Conservation (phyloP, 73 alveolate genomes). For the Diophrys sp. region DNA sequence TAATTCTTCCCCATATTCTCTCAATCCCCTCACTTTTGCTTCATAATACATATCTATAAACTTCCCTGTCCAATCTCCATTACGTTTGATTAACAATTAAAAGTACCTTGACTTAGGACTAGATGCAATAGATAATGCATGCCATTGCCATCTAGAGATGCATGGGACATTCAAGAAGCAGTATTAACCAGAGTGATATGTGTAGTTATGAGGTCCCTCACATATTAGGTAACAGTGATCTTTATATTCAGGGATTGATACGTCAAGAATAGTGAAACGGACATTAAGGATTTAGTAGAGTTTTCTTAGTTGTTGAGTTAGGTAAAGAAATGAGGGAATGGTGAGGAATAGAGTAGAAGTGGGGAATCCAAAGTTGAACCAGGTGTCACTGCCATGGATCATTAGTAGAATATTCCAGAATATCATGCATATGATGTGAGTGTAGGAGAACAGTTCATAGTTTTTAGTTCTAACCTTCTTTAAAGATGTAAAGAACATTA, state of each 20-base stretch:
- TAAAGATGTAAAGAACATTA: constrained; percentile 19
- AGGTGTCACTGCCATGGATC: constrained; percentile 12
- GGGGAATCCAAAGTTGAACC: constrained; percentile 40
- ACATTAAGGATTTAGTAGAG: not conserved
- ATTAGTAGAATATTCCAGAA: constrained; percentile 2
- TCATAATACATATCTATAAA: constrained; percentile 4
- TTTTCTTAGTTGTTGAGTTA: not conserved
- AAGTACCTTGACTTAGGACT: constrained; percentile 3
- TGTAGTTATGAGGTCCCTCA: constrained; percentile 8
- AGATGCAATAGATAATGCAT: constrained; percentile 23
- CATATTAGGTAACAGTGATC: not conserved
- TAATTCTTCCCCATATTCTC: not conserved
- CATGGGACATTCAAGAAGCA: constrained; percentile 8
- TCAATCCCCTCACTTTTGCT: constrained; percentile 1
- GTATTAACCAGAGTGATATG: constrained; percentile 15
- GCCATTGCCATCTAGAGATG: constrained; percentile 12
- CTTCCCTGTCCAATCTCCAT: constrained; percentile 18
- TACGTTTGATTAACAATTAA: constrained; percentile 7
- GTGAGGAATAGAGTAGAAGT: constrained; percentile 13
- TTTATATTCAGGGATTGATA: not conserved
- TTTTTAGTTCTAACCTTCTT: constrained; percentile 6
- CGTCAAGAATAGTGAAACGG: constrained; percentile 14
- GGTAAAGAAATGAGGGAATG: not conserved
- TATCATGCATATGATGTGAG: constrained; percentile 13
- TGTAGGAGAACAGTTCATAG: constrained; percentile 17